Percentiles rank a stretch among this genome's conserved stretches.
Conservation (phyloP, 2,329 filamentous ascomycete genomes). For the Aspergillus caelatus region DNA sequence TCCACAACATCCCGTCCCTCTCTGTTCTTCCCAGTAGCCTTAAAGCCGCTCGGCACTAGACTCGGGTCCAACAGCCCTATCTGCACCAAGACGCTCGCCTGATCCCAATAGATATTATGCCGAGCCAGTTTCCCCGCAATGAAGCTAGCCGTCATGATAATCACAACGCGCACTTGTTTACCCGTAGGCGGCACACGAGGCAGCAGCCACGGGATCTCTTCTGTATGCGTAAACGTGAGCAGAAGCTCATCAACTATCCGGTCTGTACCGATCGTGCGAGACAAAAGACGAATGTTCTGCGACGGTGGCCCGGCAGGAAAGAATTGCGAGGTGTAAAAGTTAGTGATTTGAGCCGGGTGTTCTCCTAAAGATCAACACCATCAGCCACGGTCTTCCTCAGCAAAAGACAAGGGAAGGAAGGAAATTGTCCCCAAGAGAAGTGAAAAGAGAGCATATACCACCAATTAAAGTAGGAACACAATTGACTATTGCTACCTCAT, state of each 20-base stretch:
- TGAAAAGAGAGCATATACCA: slow-evolving; percentile 26
- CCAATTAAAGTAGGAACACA: slow-evolving; percentile 41
- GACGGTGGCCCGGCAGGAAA: slow-evolving; percentile 51
- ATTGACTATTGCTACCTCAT: slow-evolving; percentile 32
- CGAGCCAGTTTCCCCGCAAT: slow-evolving; percentile 40
- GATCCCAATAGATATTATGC: slow-evolving; percentile 65
- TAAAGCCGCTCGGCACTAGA: slow-evolving; percentile 52
- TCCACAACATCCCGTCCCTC: slow-evolving; percentile 30
- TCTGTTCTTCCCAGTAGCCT: slow-evolving; percentile 31
- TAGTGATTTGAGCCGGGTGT: slow-evolving; percentile 27
- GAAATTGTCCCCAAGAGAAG: too few relatives aligned
- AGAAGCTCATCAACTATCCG: slow-evolving; percentile 62
- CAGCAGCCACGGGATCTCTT: slow-evolving; percentile 58
- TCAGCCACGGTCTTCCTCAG: not conserved
- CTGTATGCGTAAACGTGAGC: slow-evolving; percentile 58
- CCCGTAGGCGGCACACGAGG: slow-evolving; percentile 58
- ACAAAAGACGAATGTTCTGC: slow-evolving; percentile 54
- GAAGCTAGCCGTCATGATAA: slow-evolving; percentile 54
- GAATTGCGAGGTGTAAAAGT: slow-evolving; percentile 59
- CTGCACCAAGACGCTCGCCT: slow-evolving; percentile 63
- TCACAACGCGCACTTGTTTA: slow-evolving; percentile 55
- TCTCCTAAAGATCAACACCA: slow-evolving; percentile 20
- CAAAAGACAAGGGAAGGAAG: slow-evolving; percentile 4
- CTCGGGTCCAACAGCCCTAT: slow-evolving; percentile 60
- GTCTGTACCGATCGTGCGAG: slow-evolving; percentile 58